phyloP scores from a whole-genome alignment of 495 filamentous ascomycete species.

The Acidiella bohemica region DNA sequence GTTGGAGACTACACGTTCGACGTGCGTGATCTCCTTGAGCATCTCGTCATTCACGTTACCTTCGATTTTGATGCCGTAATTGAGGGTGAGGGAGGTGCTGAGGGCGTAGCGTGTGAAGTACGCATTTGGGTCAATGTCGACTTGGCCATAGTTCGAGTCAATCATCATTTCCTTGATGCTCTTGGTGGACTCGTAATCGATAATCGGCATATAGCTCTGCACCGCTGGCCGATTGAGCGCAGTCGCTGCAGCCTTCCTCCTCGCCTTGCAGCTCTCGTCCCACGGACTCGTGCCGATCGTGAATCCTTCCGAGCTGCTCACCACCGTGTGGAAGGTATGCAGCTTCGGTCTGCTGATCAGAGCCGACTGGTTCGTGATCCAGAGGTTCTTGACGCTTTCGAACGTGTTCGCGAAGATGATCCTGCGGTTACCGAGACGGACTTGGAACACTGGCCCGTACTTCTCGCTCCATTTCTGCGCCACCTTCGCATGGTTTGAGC shows the following conservation, averaged over 20 bases:
- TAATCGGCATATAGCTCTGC: constrained; percentile 55
- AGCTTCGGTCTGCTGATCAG: constrained; percentile 56
- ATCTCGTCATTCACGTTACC: constrained; percentile 45
- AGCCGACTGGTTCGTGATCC: constrained; percentile 59
- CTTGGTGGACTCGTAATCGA: constrained; percentile 51
- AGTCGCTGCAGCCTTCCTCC: constrained; percentile 56
- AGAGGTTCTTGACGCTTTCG: constrained; percentile 51
- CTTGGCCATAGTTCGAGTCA: constrained; percentile 38
- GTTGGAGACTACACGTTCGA: constrained; percentile 50
- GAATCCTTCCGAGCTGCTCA: constrained; percentile 55
- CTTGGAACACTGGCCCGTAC: constrained; percentile 55
- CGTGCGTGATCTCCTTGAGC: constrained; percentile 47
- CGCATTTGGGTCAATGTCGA: constrained; percentile 46
- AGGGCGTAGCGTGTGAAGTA: constrained; percentile 58
- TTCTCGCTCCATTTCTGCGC: constrained; percentile 43
- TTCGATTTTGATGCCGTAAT: constrained; percentile 51
- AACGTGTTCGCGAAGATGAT: constrained; percentile 60
- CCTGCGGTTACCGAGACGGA: constrained; percentile 51
- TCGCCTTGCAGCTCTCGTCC: constrained; percentile 59
- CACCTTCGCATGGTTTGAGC: constrained; percentile 40
- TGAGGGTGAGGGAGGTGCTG: constrained; percentile 51
- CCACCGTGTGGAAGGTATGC: constrained; percentile 60
- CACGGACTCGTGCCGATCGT: constrained; percentile 63
- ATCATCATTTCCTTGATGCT: constrained; percentile 51
- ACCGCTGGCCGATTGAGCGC: constrained; percentile 54